Base-by-base conservation (phyloP, 371 early-diverging fungal genomes). In the Circinella minor region DNA sequence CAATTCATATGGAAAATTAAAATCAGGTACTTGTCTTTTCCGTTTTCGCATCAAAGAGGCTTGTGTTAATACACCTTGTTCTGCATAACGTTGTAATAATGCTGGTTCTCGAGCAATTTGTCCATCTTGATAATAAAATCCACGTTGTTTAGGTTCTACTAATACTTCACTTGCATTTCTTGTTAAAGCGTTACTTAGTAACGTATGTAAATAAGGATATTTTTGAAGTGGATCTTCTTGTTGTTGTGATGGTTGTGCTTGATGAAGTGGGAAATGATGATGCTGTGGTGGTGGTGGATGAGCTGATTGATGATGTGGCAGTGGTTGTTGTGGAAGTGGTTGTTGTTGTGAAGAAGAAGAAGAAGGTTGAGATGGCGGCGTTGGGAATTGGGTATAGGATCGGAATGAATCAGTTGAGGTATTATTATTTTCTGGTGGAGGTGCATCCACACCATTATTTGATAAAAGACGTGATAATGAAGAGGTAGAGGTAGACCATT, bases 71-170 rank as follows among this genome's bases (percentile, higher is more conserved):
- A 78, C 62, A n/a, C 79, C 79, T 65, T 78, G 79, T 61, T 78
- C 79, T 1, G 79, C 79, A 63, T 70, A 78, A 3, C 79, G 76
- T 37, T 74, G 79, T 20, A 78, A 55, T 17, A 78, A 34, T 0
- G 61, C 70, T 36, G 76, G 74, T 55, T 78, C 79, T 17, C 74
- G 71, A 7, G 66, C 59, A 43, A 78, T 75, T 11, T 75, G 74
- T 4, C 76, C 76, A 61, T 76, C 71, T 37, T 78, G 76, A 46
- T 78, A 78, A 72, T 78, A 78, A 49, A 78, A 78, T 13, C 79
- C 79, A 43, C 79, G 70, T 55, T 76, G 76, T 37, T 67, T 73
- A 4, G 77, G 77, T 27, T 77, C 77, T 70, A 74, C 71, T 14
- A 72, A 27, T 1, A 69, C 68, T 34, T 73, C 65, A n/a, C 49